These are phyloP conservation scores for Metschnikowia colocasiae DNA, from an alignment of 805 yeast species.

Conservation along the genomic window DNA sequence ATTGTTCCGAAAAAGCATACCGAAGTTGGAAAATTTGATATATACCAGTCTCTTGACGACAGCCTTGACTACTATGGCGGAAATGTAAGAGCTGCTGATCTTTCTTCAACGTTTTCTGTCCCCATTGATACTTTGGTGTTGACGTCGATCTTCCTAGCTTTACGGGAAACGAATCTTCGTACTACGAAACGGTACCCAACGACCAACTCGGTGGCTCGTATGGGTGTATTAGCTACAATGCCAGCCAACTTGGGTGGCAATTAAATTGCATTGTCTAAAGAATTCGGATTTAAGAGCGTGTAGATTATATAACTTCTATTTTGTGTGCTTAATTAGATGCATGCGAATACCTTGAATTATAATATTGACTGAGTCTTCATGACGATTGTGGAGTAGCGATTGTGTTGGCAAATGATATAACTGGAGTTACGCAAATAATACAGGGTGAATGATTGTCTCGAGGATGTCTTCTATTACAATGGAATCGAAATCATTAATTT, in stretches of 20 bases:
- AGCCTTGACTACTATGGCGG: neutral
- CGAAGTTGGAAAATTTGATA: conserved; percentile 33
- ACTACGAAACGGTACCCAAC: conserved; percentile 14
- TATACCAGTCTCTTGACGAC: conserved; percentile 29
- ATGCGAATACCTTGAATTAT: neutral
- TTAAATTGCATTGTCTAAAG: neutral
- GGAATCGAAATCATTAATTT: neutral
- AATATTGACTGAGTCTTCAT: neutral
- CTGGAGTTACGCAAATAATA: neutral
- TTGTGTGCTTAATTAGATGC: neutral
- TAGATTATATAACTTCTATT: neutral
- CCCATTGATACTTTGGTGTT: conserved; percentile 33
- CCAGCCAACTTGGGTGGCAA: neutral
- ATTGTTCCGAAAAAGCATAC: conserved; percentile 35
- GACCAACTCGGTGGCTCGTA: conserved; percentile 5
- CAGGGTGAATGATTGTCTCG: neutral
- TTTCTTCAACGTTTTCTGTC: conserved; percentile 30
- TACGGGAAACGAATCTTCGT: conserved; percentile 32
- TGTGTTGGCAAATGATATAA: neutral
- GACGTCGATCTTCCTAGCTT: conserved; percentile 26
- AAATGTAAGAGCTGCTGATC: conserved; percentile 8
- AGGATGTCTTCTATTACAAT: conserved; percentile 1
- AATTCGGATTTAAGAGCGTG: neutral
- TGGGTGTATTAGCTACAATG: conserved; percentile 6
- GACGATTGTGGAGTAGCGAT: neutral